Conservation (phyloP, 129 eudicot species). For the Rutidosis leptorrhynchoides region DNA sequence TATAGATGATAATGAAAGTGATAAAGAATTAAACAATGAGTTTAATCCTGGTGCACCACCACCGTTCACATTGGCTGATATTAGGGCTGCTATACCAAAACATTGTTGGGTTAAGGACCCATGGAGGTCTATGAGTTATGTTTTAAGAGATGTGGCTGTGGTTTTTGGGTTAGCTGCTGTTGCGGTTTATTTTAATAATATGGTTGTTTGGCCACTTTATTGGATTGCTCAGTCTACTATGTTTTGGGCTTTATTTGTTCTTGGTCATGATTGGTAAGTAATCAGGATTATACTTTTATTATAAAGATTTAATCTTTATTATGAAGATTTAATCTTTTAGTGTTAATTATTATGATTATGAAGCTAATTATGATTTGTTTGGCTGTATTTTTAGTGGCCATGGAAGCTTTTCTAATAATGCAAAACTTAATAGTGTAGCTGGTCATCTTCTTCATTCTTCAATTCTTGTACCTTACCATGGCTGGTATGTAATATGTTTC, state of each 20-base stretch:
- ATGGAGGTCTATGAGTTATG: slow-evolving; percentile 84
- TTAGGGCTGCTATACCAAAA: slow-evolving; percentile 74
- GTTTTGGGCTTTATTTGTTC: slow-evolving; percentile 99
- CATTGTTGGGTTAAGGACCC: slow-evolving; percentile 96
- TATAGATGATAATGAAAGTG: slow-evolving; percentile 35
- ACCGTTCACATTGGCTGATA: slow-evolving; percentile 65
- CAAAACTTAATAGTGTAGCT: slow-evolving; percentile 68
- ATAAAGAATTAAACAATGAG: slow-evolving; percentile 18
- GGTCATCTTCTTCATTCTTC: slow-evolving; percentile 95
- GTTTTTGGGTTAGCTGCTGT: slow-evolving; percentile 85
- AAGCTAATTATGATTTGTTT: slow-evolving; percentile 5
- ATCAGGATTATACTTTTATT: not conserved
- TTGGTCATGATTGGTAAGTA: slow-evolving; percentile 96
- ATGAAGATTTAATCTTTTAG: slow-evolving; percentile 11
- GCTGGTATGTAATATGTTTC: too few relatives aligned
- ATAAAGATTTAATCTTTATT: not conserved
- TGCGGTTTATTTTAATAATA: slow-evolving; percentile 62
- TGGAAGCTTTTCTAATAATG: slow-evolving; percentile 89
- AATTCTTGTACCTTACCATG: slow-evolving; percentile 97
- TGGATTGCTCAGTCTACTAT: slow-evolving; percentile 97
- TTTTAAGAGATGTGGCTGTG: slow-evolving; percentile 66
- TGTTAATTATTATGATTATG: not conserved
- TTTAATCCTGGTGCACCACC: slow-evolving; percentile 80
- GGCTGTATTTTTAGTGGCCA: slow-evolving; percentile 67
- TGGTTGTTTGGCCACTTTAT: slow-evolving; percentile 95